Percentiles rank a stretch among this genome's conserved stretches.
Evolutionary conservation across 305 asterid species (phyloP).

Genomic region (Fraxinus floribunda): DNA sequence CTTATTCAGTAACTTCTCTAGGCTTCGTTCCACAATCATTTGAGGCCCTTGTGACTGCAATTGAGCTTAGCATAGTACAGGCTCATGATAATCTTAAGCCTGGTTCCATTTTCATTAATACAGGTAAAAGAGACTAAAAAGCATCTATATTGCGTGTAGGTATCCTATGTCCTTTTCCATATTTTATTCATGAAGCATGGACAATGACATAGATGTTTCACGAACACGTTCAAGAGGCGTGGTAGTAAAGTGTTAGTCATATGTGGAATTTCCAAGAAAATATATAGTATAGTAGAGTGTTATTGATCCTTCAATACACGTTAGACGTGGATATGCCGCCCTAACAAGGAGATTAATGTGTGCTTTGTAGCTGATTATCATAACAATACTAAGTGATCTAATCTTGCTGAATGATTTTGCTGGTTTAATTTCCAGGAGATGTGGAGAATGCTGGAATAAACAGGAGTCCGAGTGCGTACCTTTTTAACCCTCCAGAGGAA

Average conservation of each 20-base stretch:
- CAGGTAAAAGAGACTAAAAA: constrained; percentile 29
- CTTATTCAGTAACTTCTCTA: constrained; percentile 48
- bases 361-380: background rate
- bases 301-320: background rate
- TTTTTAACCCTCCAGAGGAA: constrained; percentile 48
- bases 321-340: background rate
- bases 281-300: background rate
- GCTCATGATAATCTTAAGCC: constrained; percentile 49
- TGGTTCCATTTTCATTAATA: constrained; percentile 43
- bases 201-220: background rate
- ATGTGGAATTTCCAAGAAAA: background rate
- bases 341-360: background rate
- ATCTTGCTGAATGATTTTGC: background rate
- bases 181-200: background rate
- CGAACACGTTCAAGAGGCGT: background rate
- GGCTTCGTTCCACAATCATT: constrained; percentile 64
- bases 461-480: constrained; percentile 61
- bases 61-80: constrained; percentile 52
- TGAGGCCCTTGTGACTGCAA: constrained; percentile 46
- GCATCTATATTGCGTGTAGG: background rate
- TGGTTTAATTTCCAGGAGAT: constrained; percentile 34
- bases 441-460: constrained; percentile 52
- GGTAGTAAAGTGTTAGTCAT: background rate
- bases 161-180: background rate
- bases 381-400: background rate